phyloP scores from a whole-genome alignment of 352 stramenopile genomes.

The Phytophthora syringae region DNA sequence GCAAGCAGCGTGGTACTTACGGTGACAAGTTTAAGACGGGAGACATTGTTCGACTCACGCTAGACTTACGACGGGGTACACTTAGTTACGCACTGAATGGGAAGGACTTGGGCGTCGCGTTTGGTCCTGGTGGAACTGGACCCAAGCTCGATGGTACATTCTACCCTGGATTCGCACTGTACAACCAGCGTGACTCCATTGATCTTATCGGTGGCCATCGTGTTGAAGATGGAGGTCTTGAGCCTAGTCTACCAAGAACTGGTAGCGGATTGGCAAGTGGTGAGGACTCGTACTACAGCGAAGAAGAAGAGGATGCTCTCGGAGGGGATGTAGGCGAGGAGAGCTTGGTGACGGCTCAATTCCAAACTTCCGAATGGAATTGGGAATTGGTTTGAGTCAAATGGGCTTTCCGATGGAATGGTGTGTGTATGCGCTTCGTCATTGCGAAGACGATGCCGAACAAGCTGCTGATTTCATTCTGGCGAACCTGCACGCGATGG shows the following conservation, averaged over 20 bases:
- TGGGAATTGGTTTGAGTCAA: conserved; percentile 78
- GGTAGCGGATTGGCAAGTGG: conserved; percentile 40
- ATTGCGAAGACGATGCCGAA: conserved; percentile 87
- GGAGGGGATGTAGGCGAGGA: conserved; percentile 37
- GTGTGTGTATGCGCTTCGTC: conserved; percentile 82
- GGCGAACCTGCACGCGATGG: conserved; percentile 86
- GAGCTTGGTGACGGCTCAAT: conserved; percentile 42
- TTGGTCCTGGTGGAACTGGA: conserved; percentile 84
- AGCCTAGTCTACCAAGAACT: conserved; percentile 35
- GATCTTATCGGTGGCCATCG: conserved; percentile 86
- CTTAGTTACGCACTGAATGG: conserved; percentile 90
- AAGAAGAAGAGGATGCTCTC: conserved; percentile 78
- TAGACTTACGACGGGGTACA: conserved; percentile 84
- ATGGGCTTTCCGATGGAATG: conserved; percentile 91
- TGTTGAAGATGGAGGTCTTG: conserved; percentile 67
- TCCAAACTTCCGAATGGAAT: conserved; percentile 87
- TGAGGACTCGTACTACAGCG: conserved; percentile 85
- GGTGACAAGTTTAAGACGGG: conserved; percentile 92
- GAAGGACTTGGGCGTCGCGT: conserved; percentile 89
- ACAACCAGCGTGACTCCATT: conserved; percentile 89
- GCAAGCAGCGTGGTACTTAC: conserved; percentile 90
- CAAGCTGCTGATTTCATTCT: conserved; percentile 86
- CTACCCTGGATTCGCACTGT: conserved; percentile 86
- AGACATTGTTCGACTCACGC: conserved; percentile 81
- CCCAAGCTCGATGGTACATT: conserved; percentile 89